These are phyloP conservation scores for Agapanthus africanus DNA, from an alignment of 106 monocot species.

Conservation along the genomic window DNA sequence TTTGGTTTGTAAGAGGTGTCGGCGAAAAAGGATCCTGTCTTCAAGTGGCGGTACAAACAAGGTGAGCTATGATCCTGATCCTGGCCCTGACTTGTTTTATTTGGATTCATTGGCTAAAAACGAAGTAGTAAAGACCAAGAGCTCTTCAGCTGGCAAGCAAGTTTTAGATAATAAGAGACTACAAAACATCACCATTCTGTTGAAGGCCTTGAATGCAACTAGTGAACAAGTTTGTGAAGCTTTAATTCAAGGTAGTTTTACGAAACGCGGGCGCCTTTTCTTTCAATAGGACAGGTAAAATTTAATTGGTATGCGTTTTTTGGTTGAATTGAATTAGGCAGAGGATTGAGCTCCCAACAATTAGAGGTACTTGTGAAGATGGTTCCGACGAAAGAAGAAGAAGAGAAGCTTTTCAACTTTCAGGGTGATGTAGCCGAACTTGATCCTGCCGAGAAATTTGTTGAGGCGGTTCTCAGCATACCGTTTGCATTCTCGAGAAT, in stretches of 20 bases:
- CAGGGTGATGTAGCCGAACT: slow-evolving; percentile 42
- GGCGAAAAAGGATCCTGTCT: neutral
- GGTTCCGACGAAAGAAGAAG: slow-evolving; percentile 80
- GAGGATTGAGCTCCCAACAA: slow-evolving; percentile 61
- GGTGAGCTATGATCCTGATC: slow-evolving; percentile 53
- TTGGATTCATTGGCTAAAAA: slow-evolving; percentile 32
- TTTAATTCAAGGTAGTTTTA: slow-evolving; percentile 42
- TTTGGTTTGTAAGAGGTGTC: slow-evolving; percentile 22
- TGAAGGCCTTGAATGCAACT: slow-evolving; percentile 82
- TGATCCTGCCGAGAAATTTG: slow-evolving; percentile 54
- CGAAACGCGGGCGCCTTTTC: no score
- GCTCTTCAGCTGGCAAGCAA: slow-evolving; percentile 51
- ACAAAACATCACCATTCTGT: slow-evolving; percentile 82
- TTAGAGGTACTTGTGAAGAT: slow-evolving; percentile 81
- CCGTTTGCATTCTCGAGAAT: slow-evolving; percentile 69
- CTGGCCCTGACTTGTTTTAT: slow-evolving; percentile 36
- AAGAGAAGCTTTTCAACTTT: slow-evolving; percentile 41
- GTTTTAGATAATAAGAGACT: slow-evolving; percentile 78
- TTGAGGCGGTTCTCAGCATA: slow-evolving; percentile 39
- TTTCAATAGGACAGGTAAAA: no score
- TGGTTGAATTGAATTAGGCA: slow-evolving; percentile 45
- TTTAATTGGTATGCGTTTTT: no score
- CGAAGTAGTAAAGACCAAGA: slow-evolving; percentile 52
- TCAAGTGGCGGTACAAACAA: slow-evolving; percentile 7
- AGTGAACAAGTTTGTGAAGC: slow-evolving; percentile 55